phyloP scores from a whole-genome alignment of 371 early-diverging fungal genomes.

The Actinomucor elegans region DNA sequence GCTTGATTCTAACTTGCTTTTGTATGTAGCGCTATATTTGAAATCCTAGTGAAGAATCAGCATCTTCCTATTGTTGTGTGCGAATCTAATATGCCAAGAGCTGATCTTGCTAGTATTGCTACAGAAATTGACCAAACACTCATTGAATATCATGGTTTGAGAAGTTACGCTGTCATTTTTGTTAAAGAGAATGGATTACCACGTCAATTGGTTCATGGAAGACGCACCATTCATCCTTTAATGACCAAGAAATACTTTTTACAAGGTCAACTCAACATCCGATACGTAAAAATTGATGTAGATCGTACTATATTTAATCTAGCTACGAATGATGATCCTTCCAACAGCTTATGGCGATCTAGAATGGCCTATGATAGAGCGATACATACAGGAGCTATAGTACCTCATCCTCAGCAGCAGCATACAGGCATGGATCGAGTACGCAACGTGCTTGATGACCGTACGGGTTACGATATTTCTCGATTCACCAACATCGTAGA shows the following conservation, averaged over 20 bases:
- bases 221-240: slow-evolving; percentile 56
- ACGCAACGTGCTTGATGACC: slow-evolving; percentile 57
- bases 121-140: slow-evolving; percentile 56
- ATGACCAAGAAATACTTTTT: slow-evolving; percentile 61
- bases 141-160: slow-evolving; percentile 56
- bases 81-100: slow-evolving; percentile 52
- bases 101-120: slow-evolving; percentile 49
- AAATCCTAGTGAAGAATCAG: slow-evolving; percentile 58
- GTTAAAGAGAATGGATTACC: slow-evolving; percentile 61
- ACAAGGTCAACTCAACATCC: slow-evolving; percentile 48
- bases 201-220: slow-evolving; percentile 65
- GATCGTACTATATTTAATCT: slow-evolving; percentile 52
- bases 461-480: slow-evolving; percentile 58
- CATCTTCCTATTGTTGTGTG: slow-evolving; percentile 66
- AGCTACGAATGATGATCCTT: slow-evolving; percentile 43
- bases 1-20: neutral
- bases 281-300: slow-evolving; percentile 46
- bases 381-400: slow-evolving; percentile 18
- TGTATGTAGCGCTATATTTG: slow-evolving; percentile 56
- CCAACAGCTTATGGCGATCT: slow-evolving; percentile 31
- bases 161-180: slow-evolving; percentile 57
- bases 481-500: slow-evolving; percentile 61
- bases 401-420: slow-evolving; percentile 55
- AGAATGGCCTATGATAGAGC: slow-evolving; percentile 21
- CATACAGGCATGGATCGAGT: slow-evolving; percentile 67